A percentile compares a stretch with the other conserved stretches of the same genome.
Evolutionary conservation across 352 stramenopile genomes (phyloP).

Genomic region (Globisporangium lucens): DNA sequence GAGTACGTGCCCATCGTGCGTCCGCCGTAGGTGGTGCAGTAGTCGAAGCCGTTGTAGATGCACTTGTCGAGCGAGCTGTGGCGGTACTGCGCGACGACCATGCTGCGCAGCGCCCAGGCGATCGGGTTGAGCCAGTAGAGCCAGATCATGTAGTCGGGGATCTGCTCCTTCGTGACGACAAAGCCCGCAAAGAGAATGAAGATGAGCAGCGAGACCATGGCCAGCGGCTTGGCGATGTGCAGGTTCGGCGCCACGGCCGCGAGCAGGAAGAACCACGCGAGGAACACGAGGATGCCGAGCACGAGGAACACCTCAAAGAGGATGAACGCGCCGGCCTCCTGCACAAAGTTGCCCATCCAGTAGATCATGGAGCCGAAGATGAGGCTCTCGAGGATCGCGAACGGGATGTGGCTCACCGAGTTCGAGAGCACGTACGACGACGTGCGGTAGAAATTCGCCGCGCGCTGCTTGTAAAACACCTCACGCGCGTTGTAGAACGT

Average conservation of each 20-base stretch:
- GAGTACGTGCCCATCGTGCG: constrained; percentile 50
- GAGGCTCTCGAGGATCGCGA: constrained; percentile 67
- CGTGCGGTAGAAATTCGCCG: constrained; percentile 85
- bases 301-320: constrained; percentile 75
- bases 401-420: constrained; percentile 47
- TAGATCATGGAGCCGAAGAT: constrained; percentile 89
- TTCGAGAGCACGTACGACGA: constrained; percentile 75
- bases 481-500: constrained; percentile 68
- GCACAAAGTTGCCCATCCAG: constrained; percentile 77
- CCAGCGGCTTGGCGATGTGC: constrained; percentile 53
- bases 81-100: constrained; percentile 50
- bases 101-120: constrained; percentile 42
- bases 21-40: constrained; percentile 32
- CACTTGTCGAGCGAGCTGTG: constrained; percentile 33
- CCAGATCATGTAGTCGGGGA: constrained; percentile 61
- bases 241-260: constrained; percentile 33
- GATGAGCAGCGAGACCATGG: constrained; percentile 52
- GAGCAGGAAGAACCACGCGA: constrained; percentile 54
- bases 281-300: constrained; percentile 50
- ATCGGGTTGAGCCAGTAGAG: constrained; percentile 75
- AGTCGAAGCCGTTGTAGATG: constrained; percentile 35
- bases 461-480: constrained; percentile 88
- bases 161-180: constrained; percentile 45
- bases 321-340: constrained; percentile 47
- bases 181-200: constrained; percentile 75